phyloP scores from a whole-genome alignment of 2,329 filamentous ascomycete species.

The Fusarium anguioides region DNA sequence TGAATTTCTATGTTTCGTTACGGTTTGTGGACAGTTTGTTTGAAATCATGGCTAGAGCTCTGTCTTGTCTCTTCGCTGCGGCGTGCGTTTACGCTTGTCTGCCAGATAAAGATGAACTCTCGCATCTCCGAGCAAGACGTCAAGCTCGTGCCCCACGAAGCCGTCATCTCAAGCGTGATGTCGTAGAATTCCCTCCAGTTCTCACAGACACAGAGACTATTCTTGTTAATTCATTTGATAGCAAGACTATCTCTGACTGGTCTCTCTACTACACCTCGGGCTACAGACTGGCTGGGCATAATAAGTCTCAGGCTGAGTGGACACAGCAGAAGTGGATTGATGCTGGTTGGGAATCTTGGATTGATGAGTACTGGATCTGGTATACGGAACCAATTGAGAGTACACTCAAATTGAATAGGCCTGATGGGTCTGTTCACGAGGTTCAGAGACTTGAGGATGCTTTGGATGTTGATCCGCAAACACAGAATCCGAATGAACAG shows the following conservation, averaged over 20 bases:
- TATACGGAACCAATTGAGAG: constrained; percentile 35
- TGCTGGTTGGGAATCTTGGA: constrained; percentile 32
- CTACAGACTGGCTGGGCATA: constrained; percentile 32
- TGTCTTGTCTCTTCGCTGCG: constrained; percentile 23
- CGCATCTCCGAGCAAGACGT: constrained; percentile 8
- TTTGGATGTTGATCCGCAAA: constrained; percentile 29
- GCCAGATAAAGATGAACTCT: constrained; percentile 25
- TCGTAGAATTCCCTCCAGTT: constrained; percentile 2
- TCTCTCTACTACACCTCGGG: constrained; percentile 37
- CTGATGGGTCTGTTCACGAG: constrained; percentile 21
- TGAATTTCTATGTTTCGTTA: rapidly evolving
- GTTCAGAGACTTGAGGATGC: constrained; percentile 32
- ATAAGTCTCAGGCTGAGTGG: constrained; percentile 34
- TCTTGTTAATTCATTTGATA: constrained; percentile 33
- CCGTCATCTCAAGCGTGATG: constrained; percentile 18
- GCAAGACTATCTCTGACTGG: constrained; percentile 29
- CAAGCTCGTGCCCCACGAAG: neutral
- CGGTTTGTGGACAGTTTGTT: no score
- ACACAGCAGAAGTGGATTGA: constrained; percentile 36
- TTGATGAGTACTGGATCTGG: constrained; percentile 37
- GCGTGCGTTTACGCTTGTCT: constrained; percentile 33
- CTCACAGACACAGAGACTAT: constrained; percentile 12
- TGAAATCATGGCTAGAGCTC: constrained; percentile 18
- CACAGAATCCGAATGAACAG: constrained; percentile 15
- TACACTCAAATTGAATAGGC: constrained; percentile 21